These are phyloP conservation scores for Spathaspora hagerdaliae DNA, from an alignment of 805 yeast species.

Conservation along the genomic window DNA sequence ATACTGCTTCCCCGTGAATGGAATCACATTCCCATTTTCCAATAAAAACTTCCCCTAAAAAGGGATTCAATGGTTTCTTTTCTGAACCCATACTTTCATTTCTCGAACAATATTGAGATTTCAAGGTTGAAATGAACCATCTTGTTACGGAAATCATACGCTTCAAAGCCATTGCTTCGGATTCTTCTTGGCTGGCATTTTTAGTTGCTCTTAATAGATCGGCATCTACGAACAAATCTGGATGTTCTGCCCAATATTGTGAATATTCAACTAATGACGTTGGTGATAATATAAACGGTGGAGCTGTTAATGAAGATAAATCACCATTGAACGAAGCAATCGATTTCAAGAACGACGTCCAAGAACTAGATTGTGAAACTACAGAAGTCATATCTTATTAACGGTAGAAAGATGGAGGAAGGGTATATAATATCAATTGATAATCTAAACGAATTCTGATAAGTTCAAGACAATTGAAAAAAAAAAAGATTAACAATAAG, in stretches of 20 bases:
- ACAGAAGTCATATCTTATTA: slow-evolving; percentile 1
- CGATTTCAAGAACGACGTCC: slow-evolving; percentile 90
- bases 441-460: too few species aligned
- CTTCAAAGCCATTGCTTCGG: slow-evolving; percentile 46
- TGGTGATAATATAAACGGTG: slow-evolving; percentile 92
- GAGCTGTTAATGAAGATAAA: slow-evolving; percentile 90
- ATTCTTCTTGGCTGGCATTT: slow-evolving; percentile 28
- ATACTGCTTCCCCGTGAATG: slow-evolving; percentile 67
- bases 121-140: slow-evolving; percentile 89
- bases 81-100: slow-evolving; percentile 91
- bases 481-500: too few species aligned
- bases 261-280: slow-evolving; percentile 87
- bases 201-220: slow-evolving; percentile 44
- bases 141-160: slow-evolving; percentile 78
- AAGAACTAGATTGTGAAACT: slow-evolving; percentile 43
- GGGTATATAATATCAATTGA: too few species aligned
- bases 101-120: slow-evolving; percentile 92
- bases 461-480: too few species aligned
- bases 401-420: too few species aligned
- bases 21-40: slow-evolving; percentile 73
- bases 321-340: slow-evolving; percentile 93
- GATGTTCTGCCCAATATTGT: slow-evolving; percentile 94
- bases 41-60: slow-evolving; percentile 88
- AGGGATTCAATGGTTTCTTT: slow-evolving; percentile 96
- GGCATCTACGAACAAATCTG: slow-evolving; percentile 77